Base-by-base conservation (phyloP, 2,329 filamentous ascomycete genomes). In the Alternaria burnsii region DNA sequence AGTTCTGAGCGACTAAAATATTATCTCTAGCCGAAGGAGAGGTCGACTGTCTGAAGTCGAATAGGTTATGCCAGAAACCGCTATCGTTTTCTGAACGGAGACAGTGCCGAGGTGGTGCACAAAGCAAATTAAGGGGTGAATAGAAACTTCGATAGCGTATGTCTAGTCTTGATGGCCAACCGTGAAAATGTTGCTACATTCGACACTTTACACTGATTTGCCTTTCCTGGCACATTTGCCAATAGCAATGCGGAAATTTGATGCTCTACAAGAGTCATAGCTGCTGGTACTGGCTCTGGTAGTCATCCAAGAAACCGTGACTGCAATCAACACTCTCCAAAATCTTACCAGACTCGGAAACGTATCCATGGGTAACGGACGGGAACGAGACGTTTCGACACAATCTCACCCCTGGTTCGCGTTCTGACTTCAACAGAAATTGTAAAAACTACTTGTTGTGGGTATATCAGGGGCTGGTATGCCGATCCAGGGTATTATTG, bases 401-500 rank as follows among this genome's bases (percentile, higher is more conserved):
- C 54, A 41, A 30, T 6, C 26, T 22, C 30, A 36, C 20, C 58
- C 54, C 34, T 48, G 48, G 48, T 42, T 58, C 8, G 30, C 22
- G 9, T 26, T 12, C 42, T 18, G 28, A 11, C 9, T 48, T 48
- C 28, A 30, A 61, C 38, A 26, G n/a, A n/a, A 36, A 16, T 24
- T 30, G 28, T 22, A 32, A 20, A 20, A 42, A 38, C 9, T 44
- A 22, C 38, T 38, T 40, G 20, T 50, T 41, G 32, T 18, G 32
- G 43, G 36, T 22, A 48, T 38, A 18, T 32, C 14, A 43, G 38
- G 40, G 30, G 36, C 36, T 57, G 54, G 54, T 34, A 58, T 22
- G 16, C 24, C 38, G 58, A 50, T 48, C 58, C 58, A 52, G n/a
- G 54, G 42, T 50, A 46, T 47, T 16, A 43, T 58, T 32, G 36